These are phyloP conservation scores for Colletotrichum musicola DNA, from an alignment of 2,329 filamentous ascomycete species.

Conservation along the genomic window DNA sequence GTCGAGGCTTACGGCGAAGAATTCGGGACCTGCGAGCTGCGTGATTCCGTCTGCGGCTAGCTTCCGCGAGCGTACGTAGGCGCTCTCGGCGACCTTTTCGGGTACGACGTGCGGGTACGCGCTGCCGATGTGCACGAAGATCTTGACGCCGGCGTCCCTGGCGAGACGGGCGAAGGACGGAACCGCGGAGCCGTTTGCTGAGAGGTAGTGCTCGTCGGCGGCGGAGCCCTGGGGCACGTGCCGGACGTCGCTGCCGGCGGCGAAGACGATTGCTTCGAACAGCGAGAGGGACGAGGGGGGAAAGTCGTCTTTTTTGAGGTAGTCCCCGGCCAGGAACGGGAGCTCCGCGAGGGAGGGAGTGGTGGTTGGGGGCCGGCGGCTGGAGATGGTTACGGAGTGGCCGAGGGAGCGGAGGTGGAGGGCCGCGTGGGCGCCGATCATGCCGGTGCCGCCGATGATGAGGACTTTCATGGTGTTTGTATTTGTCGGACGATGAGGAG, in stretches of 20 bases:
- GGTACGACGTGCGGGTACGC: slow-evolving; percentile 5
- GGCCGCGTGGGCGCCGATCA: slow-evolving; percentile 30
- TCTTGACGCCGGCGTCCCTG: slow-evolving; percentile 7
- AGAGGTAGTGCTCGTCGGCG: slow-evolving; percentile 14
- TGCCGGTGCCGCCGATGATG: slow-evolving; percentile 26
- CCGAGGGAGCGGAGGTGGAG: slow-evolving; percentile 13
- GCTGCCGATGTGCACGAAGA: slow-evolving; percentile 31
- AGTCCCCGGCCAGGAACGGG: slow-evolving; percentile 19
- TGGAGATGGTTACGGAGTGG: slow-evolving; percentile 18
- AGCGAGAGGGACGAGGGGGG: background rate
- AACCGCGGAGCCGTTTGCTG: slow-evolving; percentile 19
- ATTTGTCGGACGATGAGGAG: background rate
- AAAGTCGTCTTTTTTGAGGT: slow-evolving; percentile 1
- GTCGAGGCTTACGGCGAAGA: slow-evolving; percentile 27
- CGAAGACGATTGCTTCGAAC: slow-evolving; percentile 30
- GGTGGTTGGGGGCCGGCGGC: slow-evolving; percentile 9
- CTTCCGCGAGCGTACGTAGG: slow-evolving; percentile 29
- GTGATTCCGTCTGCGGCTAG: slow-evolving; percentile 5
- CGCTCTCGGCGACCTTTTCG: background rate
- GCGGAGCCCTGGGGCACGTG: slow-evolving; percentile 21
- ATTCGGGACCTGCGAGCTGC: background rate
- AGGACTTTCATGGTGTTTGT: slow-evolving; percentile 19
- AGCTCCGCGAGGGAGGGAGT: background rate
- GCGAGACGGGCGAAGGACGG: slow-evolving; percentile 21
- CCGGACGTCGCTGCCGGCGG: slow-evolving; percentile 29